These are phyloP conservation scores for Cudoniella acicularis DNA, from an alignment of 495 filamentous ascomycete genomes.

Conservation along the genomic window DNA sequence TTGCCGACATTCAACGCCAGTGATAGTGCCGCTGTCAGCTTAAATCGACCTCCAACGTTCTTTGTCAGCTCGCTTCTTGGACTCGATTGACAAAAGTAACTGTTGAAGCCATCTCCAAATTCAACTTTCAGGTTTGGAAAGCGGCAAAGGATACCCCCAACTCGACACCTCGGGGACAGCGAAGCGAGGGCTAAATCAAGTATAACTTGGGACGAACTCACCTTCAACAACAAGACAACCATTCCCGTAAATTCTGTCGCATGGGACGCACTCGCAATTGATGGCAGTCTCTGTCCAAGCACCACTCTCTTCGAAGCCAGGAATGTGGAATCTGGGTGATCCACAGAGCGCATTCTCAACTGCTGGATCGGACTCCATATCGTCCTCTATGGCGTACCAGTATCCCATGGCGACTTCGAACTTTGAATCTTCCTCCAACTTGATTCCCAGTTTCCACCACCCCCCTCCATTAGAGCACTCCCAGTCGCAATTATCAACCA, in stretches of 20 bases:
- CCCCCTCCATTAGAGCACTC: slow-evolving; percentile 32
- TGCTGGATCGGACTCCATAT: slow-evolving; percentile 35
- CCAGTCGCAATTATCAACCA: slow-evolving; percentile 24
- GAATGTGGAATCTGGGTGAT: slow-evolving; percentile 25
- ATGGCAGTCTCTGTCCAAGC: slow-evolving; percentile 29
- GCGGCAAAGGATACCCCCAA: slow-evolving; percentile 22
- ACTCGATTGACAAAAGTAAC: slow-evolving; percentile 16
- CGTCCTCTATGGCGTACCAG: slow-evolving; percentile 50
- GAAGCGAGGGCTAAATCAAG: background rate
- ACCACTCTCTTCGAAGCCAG: slow-evolving; percentile 25
- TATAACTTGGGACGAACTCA: background rate
- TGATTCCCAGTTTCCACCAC: slow-evolving; percentile 34
- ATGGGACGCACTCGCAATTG: slow-evolving; percentile 24
- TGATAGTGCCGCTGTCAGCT: slow-evolving; percentile 30
- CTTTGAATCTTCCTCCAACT: slow-evolving; percentile 38
- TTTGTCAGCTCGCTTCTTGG: slow-evolving; percentile 16
- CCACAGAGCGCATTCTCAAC: slow-evolving; percentile 17
- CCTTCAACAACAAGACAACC: background rate
- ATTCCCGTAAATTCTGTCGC: slow-evolving; percentile 2
- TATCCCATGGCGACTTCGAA: slow-evolving; percentile 40
- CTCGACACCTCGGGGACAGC: background rate
- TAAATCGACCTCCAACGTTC: slow-evolving; percentile 24
- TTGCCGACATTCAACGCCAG: slow-evolving; percentile 23
- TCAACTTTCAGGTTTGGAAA: slow-evolving; percentile 6
- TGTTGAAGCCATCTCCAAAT: slow-evolving; percentile 4